phyloP scores from a whole-genome alignment of 306 rosid species.

The Vicia faba region DNA sequence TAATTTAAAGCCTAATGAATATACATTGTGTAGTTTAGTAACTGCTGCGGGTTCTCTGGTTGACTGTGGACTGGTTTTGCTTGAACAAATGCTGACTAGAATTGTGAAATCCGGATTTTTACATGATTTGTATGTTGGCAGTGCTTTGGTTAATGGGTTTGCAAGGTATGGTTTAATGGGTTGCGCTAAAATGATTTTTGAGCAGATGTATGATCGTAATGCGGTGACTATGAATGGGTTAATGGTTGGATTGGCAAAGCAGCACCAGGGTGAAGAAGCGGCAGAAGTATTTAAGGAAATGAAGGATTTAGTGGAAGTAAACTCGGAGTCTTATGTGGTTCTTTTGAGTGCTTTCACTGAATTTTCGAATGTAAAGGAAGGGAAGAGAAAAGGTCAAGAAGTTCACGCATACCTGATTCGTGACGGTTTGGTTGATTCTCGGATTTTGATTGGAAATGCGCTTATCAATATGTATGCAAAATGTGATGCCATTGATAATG shows the following conservation, averaged over 20 bases:
- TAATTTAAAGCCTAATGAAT: conserved; percentile 66
- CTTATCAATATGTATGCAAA: conserved; percentile 84
- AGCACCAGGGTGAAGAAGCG: conserved; percentile 83
- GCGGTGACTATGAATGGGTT: conserved; percentile 86
- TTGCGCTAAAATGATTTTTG: conserved; percentile 62
- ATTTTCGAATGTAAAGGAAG: conserved; percentile 59
- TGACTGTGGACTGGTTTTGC: conserved; percentile 55
- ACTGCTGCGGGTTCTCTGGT: conserved; percentile 57
- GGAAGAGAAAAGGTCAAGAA: conserved; percentile 72
- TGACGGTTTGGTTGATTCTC: conserved; percentile 43
- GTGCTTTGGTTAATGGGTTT: conserved; percentile 86
- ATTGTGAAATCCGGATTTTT: conserved; percentile 64
- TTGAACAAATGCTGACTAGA: conserved; percentile 63
- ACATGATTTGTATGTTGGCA: conserved; percentile 75
- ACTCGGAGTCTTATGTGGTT: conserved; percentile 66
- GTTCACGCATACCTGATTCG: conserved; percentile 68
- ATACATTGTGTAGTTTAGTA: conserved; percentile 78
- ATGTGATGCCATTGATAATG: conserved; percentile 63
- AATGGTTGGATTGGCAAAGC: conserved; percentile 84
- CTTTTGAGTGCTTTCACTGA: conserved; percentile 70
- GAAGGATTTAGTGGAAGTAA: conserved; percentile 63
- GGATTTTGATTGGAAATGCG: conserved; percentile 68
- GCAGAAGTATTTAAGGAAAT: conserved; percentile 60
- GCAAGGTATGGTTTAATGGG: conserved; percentile 61
- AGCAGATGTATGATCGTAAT: conserved; percentile 68